Evolutionary conservation across 768 basidiomycete genomes (phyloP).

Genomic region (Phylloporus sp.): DNA sequence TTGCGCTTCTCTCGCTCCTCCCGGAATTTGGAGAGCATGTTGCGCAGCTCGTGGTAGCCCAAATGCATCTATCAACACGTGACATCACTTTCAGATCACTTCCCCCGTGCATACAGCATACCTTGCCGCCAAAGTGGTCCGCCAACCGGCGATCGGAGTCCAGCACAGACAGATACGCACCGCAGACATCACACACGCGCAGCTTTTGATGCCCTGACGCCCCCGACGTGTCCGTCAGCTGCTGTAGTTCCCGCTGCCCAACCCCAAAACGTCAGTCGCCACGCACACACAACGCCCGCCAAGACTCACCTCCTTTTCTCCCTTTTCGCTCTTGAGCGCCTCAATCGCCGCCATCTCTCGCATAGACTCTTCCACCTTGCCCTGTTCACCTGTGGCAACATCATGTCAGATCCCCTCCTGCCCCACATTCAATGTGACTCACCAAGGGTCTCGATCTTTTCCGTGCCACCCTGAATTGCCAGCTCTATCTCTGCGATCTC

Average conservation of each 20-base stretch:
- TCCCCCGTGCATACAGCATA: slow-evolving; percentile 37
- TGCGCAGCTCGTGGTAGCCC: slow-evolving; percentile 96
- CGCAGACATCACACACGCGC: slow-evolving; percentile 99
- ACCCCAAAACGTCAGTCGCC: slow-evolving; percentile 9
- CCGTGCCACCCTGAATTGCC: slow-evolving; percentile 97
- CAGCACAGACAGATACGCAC: slow-evolving; percentile 96
- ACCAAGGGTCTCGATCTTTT: slow-evolving; percentile 95
- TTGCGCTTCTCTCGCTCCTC: slow-evolving; percentile 85
- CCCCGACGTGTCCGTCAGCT: slow-evolving; percentile 95
- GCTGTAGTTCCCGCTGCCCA: slow-evolving; percentile 82
- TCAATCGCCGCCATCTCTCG: slow-evolving; percentile 96
- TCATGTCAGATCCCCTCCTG: background rate
- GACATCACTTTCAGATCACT: slow-evolving; percentile 27
- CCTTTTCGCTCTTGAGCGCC: slow-evolving; percentile 92
- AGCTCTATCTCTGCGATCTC: slow-evolving; percentile 99
- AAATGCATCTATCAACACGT: slow-evolving; percentile 81
- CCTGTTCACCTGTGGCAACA: slow-evolving; percentile 74
- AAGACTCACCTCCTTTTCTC: slow-evolving; percentile 79
- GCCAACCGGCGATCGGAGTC: slow-evolving; percentile 98
- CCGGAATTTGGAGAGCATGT: slow-evolving; percentile 86
- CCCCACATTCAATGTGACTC: slow-evolving; percentile 25
- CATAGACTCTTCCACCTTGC: slow-evolving; percentile 99
- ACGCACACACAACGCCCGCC: background rate
- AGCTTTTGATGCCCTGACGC: slow-evolving; percentile 99
- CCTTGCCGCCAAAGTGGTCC: slow-evolving; percentile 99